Evolutionary conservation across 2,329 filamentous ascomycete genomes (phyloP), one percentile per base, ranked within the genome.

Genomic region (Hypoxylon rubiginosum): DNA sequence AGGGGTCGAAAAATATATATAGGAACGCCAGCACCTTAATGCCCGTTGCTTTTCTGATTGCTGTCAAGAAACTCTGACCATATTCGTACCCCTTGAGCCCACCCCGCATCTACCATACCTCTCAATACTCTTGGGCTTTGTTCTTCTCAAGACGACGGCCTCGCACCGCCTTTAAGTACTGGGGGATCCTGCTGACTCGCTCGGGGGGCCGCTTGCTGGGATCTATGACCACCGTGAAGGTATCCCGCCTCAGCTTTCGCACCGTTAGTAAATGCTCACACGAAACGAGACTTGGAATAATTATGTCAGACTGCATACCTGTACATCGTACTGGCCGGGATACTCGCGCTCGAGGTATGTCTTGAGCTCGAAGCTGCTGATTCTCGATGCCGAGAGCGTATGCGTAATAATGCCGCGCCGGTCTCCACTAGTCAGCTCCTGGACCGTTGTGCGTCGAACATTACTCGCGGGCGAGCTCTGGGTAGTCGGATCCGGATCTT

Each of bases 191-290:
- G 13, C 34, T 43, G 39, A 43, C 4, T 6, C 15, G 15, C n/a
- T 41, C 7, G 1, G n/a, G 39, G 17, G 10, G 7, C 9, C 10
- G 17, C 17, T 17, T 43, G 39, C 10, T 11, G 34, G 4, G 34
- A 11, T 19, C 9, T 36, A 62, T 51, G 7, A 32, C 57, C n/a
- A 62, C 28, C 11, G 46, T 52, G 30, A 55, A 64, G 11, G n/a
- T 7, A 21, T 64, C 56, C 19, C 43, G 13, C 19, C 39, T 55
- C n/a, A 64, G 52, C 62, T 64, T 55, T 19, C 26, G 34, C 9
- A 24, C 15, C 46, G 45, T 64, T 28, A 64, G 17, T 41, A 51
- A 9, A 17, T 52, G 7, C 19, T 7, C 11, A 36, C 15, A 11
- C 10, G 15, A 55, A 36, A 28, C 24, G 7, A 46, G 36, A 19